These are phyloP conservation scores for Trypanosoma mega DNA, from an alignment of 208 protist species.

Conservation along the genomic window DNA sequence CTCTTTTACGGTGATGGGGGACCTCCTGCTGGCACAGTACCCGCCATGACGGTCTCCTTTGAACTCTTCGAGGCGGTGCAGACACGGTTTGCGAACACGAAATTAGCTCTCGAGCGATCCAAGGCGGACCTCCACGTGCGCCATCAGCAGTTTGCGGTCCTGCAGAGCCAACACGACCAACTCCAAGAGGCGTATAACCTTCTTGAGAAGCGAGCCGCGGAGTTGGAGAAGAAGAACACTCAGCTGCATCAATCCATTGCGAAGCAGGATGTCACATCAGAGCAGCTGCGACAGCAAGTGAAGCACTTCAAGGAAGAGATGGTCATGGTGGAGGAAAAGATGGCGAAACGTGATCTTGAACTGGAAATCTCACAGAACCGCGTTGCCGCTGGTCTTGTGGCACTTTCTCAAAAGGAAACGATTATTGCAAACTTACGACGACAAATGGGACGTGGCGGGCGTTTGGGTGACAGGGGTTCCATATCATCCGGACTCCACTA, in stretches of 20 bases:
- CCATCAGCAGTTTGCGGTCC: constrained; percentile 62
- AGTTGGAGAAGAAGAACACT: constrained; percentile 67
- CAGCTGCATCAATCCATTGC: constrained; percentile 65
- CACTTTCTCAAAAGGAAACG: constrained; percentile 77
- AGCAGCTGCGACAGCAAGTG: constrained; percentile 71
- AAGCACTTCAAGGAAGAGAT: constrained; percentile 49
- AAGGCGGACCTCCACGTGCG: constrained; percentile 59
- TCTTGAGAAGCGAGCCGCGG: constrained; percentile 42
- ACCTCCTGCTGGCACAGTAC: constrained; percentile 55
- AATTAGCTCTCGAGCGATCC: constrained; percentile 68
- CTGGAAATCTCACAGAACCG: constrained; percentile 61
- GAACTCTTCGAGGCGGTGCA: constrained; percentile 88
- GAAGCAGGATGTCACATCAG: constrained; percentile 62
- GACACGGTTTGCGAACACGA: constrained; percentile 71
- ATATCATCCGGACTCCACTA: constrained; percentile 7
- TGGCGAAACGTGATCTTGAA: constrained; percentile 63
- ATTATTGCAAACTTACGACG: constrained; percentile 67
- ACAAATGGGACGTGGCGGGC: constrained; percentile 56
- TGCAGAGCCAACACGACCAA: constrained; percentile 47
- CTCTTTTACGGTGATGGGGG: constrained; percentile 51
- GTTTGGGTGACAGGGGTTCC: no score
- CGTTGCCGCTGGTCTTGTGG: constrained; percentile 67
- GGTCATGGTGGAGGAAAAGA: constrained; percentile 50
- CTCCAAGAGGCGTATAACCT: constrained; percentile 50
- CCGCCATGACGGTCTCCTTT: constrained; percentile 75